These are phyloP conservation scores for Tilletia horrida DNA, from an alignment of 1,284 basidiomycete species.

Conservation along the genomic window DNA sequence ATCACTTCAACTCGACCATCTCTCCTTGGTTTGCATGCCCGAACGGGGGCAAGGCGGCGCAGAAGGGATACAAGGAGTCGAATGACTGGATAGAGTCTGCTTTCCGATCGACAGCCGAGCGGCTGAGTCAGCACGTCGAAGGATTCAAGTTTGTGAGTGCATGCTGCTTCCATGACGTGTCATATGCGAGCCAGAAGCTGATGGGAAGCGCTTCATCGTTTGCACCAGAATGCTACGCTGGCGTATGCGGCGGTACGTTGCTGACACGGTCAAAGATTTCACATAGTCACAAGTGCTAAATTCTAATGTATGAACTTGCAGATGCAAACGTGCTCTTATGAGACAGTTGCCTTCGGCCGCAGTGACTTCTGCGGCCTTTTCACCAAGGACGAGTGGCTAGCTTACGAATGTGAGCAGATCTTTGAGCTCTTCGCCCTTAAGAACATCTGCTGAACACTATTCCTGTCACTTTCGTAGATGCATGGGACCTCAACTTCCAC, in stretches of 20 bases:
- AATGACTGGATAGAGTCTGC: background rate
- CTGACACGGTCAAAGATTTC: background rate
- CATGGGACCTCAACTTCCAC: constrained; percentile 59
- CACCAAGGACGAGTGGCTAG: constrained; percentile 82
- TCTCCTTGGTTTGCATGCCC: constrained; percentile 17
- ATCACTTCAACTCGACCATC: constrained; percentile 75
- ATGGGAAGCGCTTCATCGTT: background rate
- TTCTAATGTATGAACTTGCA: background rate
- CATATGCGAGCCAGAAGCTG: background rate
- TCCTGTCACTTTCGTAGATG: constrained; percentile 25
- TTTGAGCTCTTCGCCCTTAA: background rate
- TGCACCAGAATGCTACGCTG: background rate
- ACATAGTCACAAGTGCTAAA: background rate
- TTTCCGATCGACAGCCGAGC: background rate
- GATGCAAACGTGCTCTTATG: constrained; percentile 37
- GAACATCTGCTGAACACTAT: background rate
- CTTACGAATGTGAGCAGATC: constrained; percentile 68
- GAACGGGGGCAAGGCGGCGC: constrained; percentile 6
- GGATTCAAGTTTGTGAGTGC: background rate
- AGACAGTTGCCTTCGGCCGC: constrained; percentile 43
- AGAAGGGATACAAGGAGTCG: background rate
- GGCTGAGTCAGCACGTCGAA: background rate
- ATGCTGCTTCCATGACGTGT: background rate
- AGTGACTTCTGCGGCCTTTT: constrained; percentile 78
- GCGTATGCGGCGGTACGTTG: constrained; percentile 5